Percentiles rank a stretch among this genome's conserved stretches.
phyloP scores from a whole-genome alignment of 306 rosid genomes.

The Fragaria iinumae region DNA sequence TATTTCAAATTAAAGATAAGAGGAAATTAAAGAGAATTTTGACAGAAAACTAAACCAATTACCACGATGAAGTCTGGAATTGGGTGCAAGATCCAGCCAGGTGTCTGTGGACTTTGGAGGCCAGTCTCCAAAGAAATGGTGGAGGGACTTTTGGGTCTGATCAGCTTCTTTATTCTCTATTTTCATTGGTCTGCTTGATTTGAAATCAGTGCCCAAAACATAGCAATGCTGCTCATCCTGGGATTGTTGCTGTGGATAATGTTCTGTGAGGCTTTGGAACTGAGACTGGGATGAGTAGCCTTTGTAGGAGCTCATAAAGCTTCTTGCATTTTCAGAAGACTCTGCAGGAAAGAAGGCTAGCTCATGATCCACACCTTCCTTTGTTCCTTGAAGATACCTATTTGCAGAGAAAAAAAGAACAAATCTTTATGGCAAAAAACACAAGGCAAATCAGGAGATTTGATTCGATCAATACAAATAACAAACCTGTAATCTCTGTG shows the following conservation, averaged over 20 bases:
- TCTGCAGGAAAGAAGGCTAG: constrained; percentile 76
- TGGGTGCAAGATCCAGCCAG: constrained; percentile 97
- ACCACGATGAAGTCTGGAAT: constrained; percentile 64
- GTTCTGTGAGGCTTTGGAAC: constrained; percentile 43
- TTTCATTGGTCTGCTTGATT: constrained; percentile 56
- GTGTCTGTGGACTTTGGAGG: constrained; percentile 82
- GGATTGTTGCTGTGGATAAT: constrained; percentile 19
- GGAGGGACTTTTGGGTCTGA: constrained; percentile 72
- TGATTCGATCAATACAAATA: neutral
- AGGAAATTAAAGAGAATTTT: neutral
- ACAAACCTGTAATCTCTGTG: constrained; percentile 67
- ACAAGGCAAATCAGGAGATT: constrained; percentile 1
- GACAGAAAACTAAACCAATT: constrained; percentile 28
- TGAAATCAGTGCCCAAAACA: constrained; percentile 86
- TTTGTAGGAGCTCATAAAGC: constrained; percentile 50
- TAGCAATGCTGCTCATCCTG: constrained; percentile 65
- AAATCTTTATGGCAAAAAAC: constrained; percentile 7
- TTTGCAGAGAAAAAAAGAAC: constrained; percentile 19
- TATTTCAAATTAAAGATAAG: neutral
- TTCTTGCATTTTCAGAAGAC: constrained; percentile 57
- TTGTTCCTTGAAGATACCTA: constrained; percentile 67
- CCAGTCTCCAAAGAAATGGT: constrained; percentile 95
- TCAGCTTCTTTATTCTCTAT: constrained; percentile 54
- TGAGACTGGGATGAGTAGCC: constrained; percentile 53
- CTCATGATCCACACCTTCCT: constrained; percentile 66